Conservation (phyloP, 2,329 filamentous ascomycete species). For the Zopfia rhizophila region DNA sequence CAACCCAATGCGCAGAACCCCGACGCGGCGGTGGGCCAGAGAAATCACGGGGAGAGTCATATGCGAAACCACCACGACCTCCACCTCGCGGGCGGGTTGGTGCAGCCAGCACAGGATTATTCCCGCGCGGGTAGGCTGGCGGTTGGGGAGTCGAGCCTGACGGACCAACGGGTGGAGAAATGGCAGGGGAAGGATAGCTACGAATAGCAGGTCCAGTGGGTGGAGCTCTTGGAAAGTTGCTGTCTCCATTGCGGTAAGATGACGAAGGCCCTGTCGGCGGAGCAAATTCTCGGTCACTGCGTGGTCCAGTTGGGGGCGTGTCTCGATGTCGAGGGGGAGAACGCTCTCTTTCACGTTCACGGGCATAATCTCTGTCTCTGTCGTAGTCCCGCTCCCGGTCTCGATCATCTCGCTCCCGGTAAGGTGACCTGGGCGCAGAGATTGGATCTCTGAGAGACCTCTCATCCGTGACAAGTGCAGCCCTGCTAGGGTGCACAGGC, state of each 20-base stretch:
- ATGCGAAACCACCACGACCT: slow-evolving; percentile 53
- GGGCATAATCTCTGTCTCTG: slow-evolving; percentile 36
- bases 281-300: slow-evolving; percentile 46
- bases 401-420: slow-evolving; percentile 48
- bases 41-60: slow-evolving; percentile 50
- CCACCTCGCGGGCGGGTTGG: slow-evolving; percentile 54
- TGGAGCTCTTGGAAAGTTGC: slow-evolving; percentile 46
- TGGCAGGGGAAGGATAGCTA: slow-evolving; percentile 49
- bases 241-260: slow-evolving; percentile 50
- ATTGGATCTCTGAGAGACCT: slow-evolving; percentile 38
- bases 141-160: slow-evolving; percentile 39
- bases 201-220: slow-evolving; percentile 52
- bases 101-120: slow-evolving; percentile 51
- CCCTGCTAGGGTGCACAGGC: slow-evolving; percentile 64
- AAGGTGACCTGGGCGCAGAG: slow-evolving; percentile 46
- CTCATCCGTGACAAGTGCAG: slow-evolving; percentile 50
- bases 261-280: slow-evolving; percentile 50
- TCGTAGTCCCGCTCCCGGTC: slow-evolving; percentile 35
- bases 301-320: slow-evolving; percentile 48
- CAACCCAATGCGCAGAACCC: slow-evolving; percentile 45
- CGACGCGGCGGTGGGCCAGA: slow-evolving; percentile 44
- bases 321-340: slow-evolving; percentile 52
- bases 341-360: slow-evolving; percentile 40
- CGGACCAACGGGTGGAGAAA: slow-evolving; percentile 54
- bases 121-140: slow-evolving; percentile 44